Evolutionary conservation across 2,329 filamentous ascomycete genomes (phyloP).

Genomic region (Rugonectria rugulosa): DNA sequence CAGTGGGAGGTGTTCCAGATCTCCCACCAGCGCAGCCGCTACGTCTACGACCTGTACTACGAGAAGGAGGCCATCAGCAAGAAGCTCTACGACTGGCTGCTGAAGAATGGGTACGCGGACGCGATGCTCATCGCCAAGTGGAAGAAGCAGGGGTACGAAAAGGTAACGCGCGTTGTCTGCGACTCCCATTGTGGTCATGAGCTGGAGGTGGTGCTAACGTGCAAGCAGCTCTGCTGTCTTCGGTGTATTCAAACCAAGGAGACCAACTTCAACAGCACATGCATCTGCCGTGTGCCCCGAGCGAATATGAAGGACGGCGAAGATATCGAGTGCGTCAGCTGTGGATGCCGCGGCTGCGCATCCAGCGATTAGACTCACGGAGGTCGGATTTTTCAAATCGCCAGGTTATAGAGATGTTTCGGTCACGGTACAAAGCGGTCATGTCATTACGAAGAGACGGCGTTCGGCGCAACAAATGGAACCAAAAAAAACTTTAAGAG

Average conservation of each 20-base stretch:
- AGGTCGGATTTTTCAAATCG: background rate
- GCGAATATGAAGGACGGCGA: conserved; percentile 89
- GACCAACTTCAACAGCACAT: conserved; percentile 98
- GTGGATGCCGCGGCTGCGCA: conserved; percentile 89
- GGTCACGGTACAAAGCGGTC: background rate
- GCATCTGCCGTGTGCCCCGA: conserved; percentile 93
- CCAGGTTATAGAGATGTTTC: background rate
- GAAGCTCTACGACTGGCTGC: conserved; percentile 90
- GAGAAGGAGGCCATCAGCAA: conserved; percentile 95
- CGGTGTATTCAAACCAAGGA: conserved; percentile 99
- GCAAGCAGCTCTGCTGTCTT: conserved; percentile 81
- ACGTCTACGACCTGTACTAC: conserved; percentile 98
- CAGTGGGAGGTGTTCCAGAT: conserved; percentile 99
- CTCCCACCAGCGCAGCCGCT: conserved; percentile 87
- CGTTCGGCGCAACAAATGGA: conserved; percentile 34
- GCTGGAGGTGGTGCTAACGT: conserved; percentile 41
- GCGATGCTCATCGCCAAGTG: conserved; percentile 97
- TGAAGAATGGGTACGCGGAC: conserved; percentile 97
- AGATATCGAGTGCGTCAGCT: conserved; percentile 92
- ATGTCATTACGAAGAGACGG: conserved; percentile 21
- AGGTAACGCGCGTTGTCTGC: conserved; percentile 65
- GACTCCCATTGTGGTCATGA: background rate
- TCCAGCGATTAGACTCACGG: conserved; percentile 73
- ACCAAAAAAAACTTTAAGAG: conserved; percentile 19
- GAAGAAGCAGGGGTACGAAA: conserved; percentile 99